phyloP scores from a whole-genome alignment of 805 yeast genomes.

The Lipomyces yamadae region DNA sequence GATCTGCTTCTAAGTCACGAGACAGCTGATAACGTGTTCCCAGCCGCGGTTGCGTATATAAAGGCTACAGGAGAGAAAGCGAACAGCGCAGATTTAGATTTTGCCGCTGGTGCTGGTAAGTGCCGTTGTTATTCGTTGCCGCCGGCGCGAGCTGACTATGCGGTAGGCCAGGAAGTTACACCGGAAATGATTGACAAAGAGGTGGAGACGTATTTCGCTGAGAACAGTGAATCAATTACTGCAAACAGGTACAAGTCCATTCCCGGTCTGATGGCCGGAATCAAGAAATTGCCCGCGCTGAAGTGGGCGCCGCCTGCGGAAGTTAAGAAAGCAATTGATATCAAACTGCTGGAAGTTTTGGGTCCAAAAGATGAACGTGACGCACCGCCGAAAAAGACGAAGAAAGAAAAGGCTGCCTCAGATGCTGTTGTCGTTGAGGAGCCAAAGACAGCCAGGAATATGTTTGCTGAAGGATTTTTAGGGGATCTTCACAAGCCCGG shows the following conservation, averaged over 20 bases:
- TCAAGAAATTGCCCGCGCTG: slow-evolving; percentile 72
- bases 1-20: background rate
- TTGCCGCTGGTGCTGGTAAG: slow-evolving; percentile 65
- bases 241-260: slow-evolving; percentile 79
- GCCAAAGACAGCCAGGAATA: slow-evolving; percentile 50
- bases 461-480: slow-evolving; percentile 94
- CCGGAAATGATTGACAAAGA: slow-evolving; percentile 64
- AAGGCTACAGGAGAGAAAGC: slow-evolving; percentile 55
- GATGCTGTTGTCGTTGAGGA: slow-evolving; percentile 46
- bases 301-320: slow-evolving; percentile 91
- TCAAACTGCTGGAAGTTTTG: slow-evolving; percentile 65
- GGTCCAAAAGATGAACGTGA: slow-evolving; percentile 99
- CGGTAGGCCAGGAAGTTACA: slow-evolving; percentile 66
- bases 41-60: slow-evolving; percentile 59
- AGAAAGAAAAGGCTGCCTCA: slow-evolving; percentile 30
- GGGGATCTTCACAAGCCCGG: slow-evolving; percentile 96
- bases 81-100: slow-evolving; percentile 58
- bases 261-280: slow-evolving; percentile 75
- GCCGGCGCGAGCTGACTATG: background rate
- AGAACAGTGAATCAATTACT: slow-evolving; percentile 62
- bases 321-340: slow-evolving; percentile 87
- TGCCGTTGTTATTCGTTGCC: background rate
- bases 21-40: no score
- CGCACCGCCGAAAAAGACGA: slow-evolving; percentile 69
- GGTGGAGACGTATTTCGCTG: slow-evolving; percentile 64